phyloP scores from a whole-genome alignment of 805 yeast species.

The Metschnikowia picachoensis region DNA sequence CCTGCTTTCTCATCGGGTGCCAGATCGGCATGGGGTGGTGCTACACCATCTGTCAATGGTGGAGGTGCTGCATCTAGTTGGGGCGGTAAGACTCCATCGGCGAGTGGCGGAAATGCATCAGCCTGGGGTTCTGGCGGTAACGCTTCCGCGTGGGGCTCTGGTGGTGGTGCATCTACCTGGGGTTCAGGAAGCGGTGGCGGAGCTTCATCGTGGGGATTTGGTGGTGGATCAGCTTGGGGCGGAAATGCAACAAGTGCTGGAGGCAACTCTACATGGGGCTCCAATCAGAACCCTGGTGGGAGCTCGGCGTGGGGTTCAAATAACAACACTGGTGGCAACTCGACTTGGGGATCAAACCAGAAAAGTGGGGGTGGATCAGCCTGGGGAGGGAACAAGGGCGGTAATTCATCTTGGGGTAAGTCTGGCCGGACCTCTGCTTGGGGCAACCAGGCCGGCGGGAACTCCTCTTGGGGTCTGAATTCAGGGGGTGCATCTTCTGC shows the following conservation, averaged over 20 bases:
- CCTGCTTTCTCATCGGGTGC: conserved; percentile 42
- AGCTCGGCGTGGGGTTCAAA: conserved; percentile 23
- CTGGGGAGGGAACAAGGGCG: conserved; percentile 42
- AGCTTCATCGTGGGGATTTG: conserved; percentile 20
- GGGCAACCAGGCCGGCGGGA: conserved; percentile 35
- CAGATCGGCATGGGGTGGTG: conserved; percentile 52
- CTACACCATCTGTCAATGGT: conserved; percentile 18
- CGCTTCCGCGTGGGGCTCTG: conserved; percentile 27
- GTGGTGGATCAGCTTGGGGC: conserved; percentile 21
- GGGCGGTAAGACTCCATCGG: conserved; percentile 29
- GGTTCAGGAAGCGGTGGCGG: conserved; percentile 14
- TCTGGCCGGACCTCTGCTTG: conserved; percentile 17
- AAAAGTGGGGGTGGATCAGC: conserved; percentile 22
- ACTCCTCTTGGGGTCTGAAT: conserved; percentile 23
- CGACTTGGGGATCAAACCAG: conserved; percentile 35
- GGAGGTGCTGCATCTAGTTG: conserved; percentile 43
- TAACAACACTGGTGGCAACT: conserved; percentile 13
- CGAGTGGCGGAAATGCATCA: conserved; percentile 32
- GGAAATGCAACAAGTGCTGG: conserved; percentile 10
- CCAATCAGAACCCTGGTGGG: conserved; percentile 14
- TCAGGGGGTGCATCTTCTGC: conserved; percentile 17
- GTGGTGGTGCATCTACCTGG: conserved; percentile 21
- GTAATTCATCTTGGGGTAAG: conserved; percentile 34
- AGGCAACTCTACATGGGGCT: conserved; percentile 20
- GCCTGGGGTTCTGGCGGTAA: conserved; percentile 46